Conservation (phyloP, 2,329 filamentous ascomycete genomes). For the Pseudopyricularia javanii region DNA sequence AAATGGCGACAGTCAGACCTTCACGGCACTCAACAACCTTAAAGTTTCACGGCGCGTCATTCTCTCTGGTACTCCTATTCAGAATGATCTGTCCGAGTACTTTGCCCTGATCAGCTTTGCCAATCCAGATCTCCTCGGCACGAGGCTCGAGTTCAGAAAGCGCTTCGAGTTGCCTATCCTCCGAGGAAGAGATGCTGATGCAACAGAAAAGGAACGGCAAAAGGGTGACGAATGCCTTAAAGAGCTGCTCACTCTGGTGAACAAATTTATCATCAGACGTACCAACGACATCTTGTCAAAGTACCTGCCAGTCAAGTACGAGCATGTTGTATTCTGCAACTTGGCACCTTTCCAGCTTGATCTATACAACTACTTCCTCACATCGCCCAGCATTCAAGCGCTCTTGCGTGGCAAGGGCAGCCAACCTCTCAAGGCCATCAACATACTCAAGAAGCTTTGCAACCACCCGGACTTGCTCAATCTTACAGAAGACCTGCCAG, state of each 20-base stretch:
- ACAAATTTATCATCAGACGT: slow-evolving; percentile 95
- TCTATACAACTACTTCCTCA: slow-evolving; percentile 95
- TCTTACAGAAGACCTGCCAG: slow-evolving; percentile 71
- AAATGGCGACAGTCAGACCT: slow-evolving; percentile 93
- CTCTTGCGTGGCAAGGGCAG: slow-evolving; percentile 87
- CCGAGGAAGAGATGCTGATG: slow-evolving; percentile 79
- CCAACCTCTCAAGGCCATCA: slow-evolving; percentile 92
- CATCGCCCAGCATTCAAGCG: slow-evolving; percentile 86
- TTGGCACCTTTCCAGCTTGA: slow-evolving; percentile 84
- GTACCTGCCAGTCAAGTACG: slow-evolving; percentile 95
- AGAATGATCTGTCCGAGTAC: slow-evolving; percentile 97
- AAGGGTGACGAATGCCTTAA: slow-evolving; percentile 72
- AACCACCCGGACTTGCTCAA: slow-evolving; percentile 93
- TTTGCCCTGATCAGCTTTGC: slow-evolving; percentile 94
- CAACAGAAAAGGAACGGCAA: slow-evolving; percentile 68
- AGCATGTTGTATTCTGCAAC: slow-evolving; percentile 97
- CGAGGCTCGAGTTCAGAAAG: slow-evolving; percentile 83
- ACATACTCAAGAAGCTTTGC: slow-evolving; percentile 93
- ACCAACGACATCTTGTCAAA: slow-evolving; percentile 98
- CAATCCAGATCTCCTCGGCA: slow-evolving; percentile 84
- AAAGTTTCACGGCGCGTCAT: slow-evolving; percentile 90
- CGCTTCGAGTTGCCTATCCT: slow-evolving; percentile 88
- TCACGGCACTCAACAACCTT: slow-evolving; percentile 76
- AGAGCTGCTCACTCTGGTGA: slow-evolving; percentile 75
- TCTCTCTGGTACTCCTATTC: slow-evolving; percentile 90